phyloP scores from a whole-genome alignment of 164 flowering plant genomes.

The Litsea cubeba region DNA sequence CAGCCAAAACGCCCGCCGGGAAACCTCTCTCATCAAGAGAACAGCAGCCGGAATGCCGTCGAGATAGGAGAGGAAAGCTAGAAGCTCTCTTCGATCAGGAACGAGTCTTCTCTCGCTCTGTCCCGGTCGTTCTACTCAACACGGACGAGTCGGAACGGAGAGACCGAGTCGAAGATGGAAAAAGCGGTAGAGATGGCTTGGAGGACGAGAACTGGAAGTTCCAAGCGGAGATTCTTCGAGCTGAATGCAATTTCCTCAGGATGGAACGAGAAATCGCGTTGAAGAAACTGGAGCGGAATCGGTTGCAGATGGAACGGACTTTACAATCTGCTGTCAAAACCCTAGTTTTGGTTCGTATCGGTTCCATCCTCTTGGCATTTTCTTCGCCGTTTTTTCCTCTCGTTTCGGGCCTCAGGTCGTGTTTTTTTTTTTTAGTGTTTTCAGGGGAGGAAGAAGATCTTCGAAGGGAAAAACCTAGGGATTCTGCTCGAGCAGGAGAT shows the following conservation, averaged over 20 bases:
- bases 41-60: constrained; percentile 5
- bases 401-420: neutral
- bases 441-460: constrained; percentile 62
- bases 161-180: constrained; percentile 34
- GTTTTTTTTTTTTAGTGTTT: neutral
- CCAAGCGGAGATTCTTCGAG: constrained; percentile 81
- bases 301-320: constrained; percentile 37
- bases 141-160: constrained; percentile 26
- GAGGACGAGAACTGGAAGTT: constrained; percentile 60
- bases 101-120: constrained; percentile 33
- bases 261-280: constrained; percentile 67
- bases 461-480: constrained; percentile 38
- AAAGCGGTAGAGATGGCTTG: constrained; percentile 12
- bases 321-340: constrained; percentile 54
- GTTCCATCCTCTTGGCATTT: neutral
- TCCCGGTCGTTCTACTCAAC: constrained; percentile 36
- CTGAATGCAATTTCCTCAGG: constrained; percentile 77
- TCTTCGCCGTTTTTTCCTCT: neutral
- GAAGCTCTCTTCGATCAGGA: constrained; percentile 59
- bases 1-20: constrained; percentile 1
- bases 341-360: constrained; percentile 47
- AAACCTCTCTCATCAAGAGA: constrained; percentile 11
- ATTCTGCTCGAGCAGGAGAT: constrained; percentile 55
- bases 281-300: constrained; percentile 58
- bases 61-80: constrained; percentile 34